Evolutionary conservation across 192 early-diverging fungal genomes (phyloP).

Genomic region (Pecoramyces ruminantium): DNA sequence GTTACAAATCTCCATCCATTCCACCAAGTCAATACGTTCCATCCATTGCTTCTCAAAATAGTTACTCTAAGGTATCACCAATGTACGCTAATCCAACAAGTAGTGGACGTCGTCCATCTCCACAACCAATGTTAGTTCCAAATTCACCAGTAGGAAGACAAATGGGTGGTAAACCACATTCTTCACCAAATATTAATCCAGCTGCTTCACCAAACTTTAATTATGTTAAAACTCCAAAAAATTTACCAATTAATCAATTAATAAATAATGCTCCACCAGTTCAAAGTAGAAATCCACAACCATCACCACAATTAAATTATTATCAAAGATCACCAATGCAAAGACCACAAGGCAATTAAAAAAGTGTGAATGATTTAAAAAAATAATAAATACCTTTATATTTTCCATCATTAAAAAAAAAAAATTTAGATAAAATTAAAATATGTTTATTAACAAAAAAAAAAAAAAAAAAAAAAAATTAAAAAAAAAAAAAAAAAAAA

Average conservation of each 20-base stretch:
- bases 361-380: no score
- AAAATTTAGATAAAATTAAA: no score
- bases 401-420: no score
- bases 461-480: no score
- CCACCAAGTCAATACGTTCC: neutral
- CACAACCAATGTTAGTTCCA: neutral
- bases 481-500: no score
- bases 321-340: neutral
- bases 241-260: neutral
- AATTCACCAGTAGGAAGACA: neutral
- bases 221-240: neutral
- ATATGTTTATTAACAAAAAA: no score
- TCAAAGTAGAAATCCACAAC: neutral
- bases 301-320: neutral
- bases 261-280: neutral
- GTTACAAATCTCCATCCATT: neutral
- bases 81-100: neutral
- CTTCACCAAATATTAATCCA: neutral
- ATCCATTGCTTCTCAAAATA: neutral
- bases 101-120: neutral
- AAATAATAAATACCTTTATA: no score
- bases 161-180: neutral
- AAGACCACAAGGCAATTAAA: neutral
- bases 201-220: neutral
- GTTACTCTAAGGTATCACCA: neutral